Evolutionary conservation across 768 basidiomycete genomes (phyloP).

Genomic region (Macrolepiota albuminosa): DNA sequence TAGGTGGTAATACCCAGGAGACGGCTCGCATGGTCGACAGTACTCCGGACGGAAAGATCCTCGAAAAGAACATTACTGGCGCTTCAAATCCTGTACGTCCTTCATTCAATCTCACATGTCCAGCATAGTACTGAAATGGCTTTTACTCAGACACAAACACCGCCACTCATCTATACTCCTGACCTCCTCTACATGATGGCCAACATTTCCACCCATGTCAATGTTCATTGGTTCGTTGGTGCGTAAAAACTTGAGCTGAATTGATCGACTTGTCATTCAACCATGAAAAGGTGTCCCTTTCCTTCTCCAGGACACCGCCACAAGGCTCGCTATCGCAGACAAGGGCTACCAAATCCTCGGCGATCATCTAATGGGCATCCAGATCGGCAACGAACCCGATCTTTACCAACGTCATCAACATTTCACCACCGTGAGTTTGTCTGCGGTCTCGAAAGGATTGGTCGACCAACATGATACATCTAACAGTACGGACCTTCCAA

Average conservation of each 20-base stretch:
- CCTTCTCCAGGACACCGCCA: conserved; percentile 45
- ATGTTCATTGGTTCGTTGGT: conserved; percentile 67
- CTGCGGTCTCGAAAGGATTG: not conserved
- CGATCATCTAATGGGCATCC: conserved; percentile 58
- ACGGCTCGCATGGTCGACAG: conserved; percentile 46
- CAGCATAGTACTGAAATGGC: not conserved
- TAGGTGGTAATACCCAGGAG: conserved; percentile 83
- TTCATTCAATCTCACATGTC: not conserved
- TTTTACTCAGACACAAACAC: conserved; percentile 53
- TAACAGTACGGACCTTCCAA: conserved; percentile 35
- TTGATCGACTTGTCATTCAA: not conserved
- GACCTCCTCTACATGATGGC: conserved; percentile 66
- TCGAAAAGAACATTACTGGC: conserved; percentile 17
- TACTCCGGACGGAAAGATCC: conserved; percentile 35
- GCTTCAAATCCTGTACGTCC: conserved; percentile 14
- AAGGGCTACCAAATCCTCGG: conserved; percentile 65
- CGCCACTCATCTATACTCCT: conserved; percentile 57
- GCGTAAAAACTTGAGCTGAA: not conserved
- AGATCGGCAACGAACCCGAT: conserved; percentile 70
- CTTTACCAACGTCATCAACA: conserved; percentile 40
- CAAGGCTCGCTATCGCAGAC: conserved; percentile 54
- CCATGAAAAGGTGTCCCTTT: conserved; percentile 46
- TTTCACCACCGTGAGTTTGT: conserved; percentile 23
- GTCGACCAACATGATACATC: not conserved
- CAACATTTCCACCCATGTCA: conserved; percentile 57